These are phyloP conservation scores for Actinomucor elegans DNA, from an alignment of 371 early-diverging fungal species.

Conservation along the genomic window DNA sequence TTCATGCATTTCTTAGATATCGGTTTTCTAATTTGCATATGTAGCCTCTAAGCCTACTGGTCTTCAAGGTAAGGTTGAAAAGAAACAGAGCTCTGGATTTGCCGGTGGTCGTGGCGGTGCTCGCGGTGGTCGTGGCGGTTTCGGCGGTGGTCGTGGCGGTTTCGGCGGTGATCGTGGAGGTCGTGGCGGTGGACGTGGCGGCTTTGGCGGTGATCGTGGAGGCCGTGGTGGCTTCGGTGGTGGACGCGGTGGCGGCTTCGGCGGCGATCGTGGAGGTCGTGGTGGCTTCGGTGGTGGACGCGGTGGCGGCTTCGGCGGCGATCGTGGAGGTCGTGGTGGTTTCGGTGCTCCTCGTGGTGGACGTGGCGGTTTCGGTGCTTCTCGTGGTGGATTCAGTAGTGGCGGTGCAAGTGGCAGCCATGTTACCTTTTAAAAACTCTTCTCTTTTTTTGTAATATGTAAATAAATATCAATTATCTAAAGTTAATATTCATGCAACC, in stretches of 20 bases:
- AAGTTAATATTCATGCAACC: too few species aligned
- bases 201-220: too few species aligned
- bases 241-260: slow-evolving; percentile 5
- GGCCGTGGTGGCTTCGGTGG: slow-evolving; percentile 12
- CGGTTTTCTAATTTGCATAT: not conserved
- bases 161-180: too few species aligned
- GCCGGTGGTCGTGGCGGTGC: slow-evolving; percentile 11
- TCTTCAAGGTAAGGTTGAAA: slow-evolving; percentile 51
- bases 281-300: slow-evolving; percentile 4
- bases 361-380: too few species aligned
- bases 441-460: too few species aligned
- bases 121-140: slow-evolving; percentile 16
- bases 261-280: slow-evolving; percentile 15
- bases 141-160: too few species aligned
- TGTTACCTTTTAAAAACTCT: slow-evolving; percentile 14
- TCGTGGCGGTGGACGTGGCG: slow-evolving; percentile 1
- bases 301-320: slow-evolving; percentile 1
- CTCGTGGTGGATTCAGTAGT: slow-evolving; percentile 16
- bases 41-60: slow-evolving; percentile 42
- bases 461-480: too few species aligned
- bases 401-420: slow-evolving; percentile 6
- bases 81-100: slow-evolving; percentile 46
- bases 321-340: slow-evolving; percentile 11
- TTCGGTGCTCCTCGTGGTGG: slow-evolving; percentile 5
- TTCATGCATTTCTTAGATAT: not conserved